Conservation (phyloP, 2,329 filamentous ascomycete genomes). For the Fusarium papillatum region DNA sequence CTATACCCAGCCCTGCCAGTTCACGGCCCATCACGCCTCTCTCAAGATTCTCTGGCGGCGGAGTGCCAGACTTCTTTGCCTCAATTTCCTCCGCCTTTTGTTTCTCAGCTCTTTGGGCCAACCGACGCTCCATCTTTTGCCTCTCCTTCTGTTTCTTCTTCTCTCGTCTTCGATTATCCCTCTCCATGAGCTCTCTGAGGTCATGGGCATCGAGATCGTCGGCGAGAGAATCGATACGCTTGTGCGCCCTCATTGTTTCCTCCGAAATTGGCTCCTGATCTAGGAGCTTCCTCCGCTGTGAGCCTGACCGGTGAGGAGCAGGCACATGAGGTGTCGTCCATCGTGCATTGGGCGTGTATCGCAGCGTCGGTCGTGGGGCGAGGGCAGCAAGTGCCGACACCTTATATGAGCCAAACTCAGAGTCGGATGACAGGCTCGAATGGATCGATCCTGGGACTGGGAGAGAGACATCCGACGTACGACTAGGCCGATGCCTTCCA, state of each 20-base stretch:
- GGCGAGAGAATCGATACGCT: constrained; percentile 79
- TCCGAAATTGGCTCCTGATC: constrained; percentile 70
- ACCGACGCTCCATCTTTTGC: constrained; percentile 73
- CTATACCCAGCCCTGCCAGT: constrained; percentile 67
- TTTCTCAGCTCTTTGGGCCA: constrained; percentile 77
- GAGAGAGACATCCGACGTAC: constrained; percentile 80
- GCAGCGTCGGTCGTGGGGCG: constrained; percentile 86
- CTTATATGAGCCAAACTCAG: constrained; percentile 81
- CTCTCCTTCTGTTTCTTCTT: constrained; percentile 78
- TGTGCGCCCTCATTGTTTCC: constrained; percentile 70
- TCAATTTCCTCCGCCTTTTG: constrained; percentile 71
- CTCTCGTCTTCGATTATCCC: constrained; percentile 85
- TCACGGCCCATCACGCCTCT: constrained; percentile 73
- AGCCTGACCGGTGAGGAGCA: constrained; percentile 62
- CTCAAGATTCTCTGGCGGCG: constrained; percentile 69
- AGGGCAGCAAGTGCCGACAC: constrained; percentile 86
- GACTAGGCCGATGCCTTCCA: constrained; percentile 68
- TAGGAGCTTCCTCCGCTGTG: constrained; percentile 65
- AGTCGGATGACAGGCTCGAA: constrained; percentile 81
- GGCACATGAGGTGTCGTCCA: constrained; percentile 62
- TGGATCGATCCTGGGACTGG: constrained; percentile 81
- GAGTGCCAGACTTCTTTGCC: constrained; percentile 63
- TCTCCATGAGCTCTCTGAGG: constrained; percentile 89
- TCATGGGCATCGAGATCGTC: constrained; percentile 89
- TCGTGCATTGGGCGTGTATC: constrained; percentile 77